phyloP scores from a whole-genome alignment of 2,329 filamentous ascomycete species.

The Aspergillus awamori region DNA sequence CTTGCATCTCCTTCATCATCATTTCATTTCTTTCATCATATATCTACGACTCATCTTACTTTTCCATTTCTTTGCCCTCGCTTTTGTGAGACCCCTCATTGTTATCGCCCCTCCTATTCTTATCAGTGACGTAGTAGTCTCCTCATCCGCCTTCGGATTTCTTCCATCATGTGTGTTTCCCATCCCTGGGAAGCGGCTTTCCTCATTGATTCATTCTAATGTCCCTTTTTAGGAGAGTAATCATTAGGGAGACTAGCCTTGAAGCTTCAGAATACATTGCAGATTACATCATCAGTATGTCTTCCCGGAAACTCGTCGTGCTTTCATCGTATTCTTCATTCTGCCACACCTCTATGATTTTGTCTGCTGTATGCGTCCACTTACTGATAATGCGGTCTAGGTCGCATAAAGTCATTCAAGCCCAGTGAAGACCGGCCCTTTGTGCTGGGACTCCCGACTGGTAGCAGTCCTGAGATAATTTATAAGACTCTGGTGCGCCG shows the following conservation, averaged over 20 bases:
- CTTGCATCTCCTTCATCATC: slow-evolving; percentile 3
- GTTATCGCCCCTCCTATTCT: neutral
- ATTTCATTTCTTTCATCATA: neutral
- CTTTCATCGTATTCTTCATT: too few species aligned
- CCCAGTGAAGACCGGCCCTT: slow-evolving; percentile 75
- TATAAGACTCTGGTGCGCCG: slow-evolving; percentile 72
- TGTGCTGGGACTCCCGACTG: slow-evolving; percentile 80
- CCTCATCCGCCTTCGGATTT: neutral
- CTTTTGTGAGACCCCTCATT: neutral
- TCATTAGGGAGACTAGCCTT: slow-evolving; percentile 73
- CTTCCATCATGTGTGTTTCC: slow-evolving; percentile 28
- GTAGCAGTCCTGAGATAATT: slow-evolving; percentile 76
- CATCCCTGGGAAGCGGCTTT: neutral
- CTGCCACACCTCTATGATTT: too few species aligned
- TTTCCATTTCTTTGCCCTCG: too few species aligned
- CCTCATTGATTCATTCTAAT: slow-evolving; percentile 14
- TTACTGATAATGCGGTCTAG: slow-evolving; percentile 42
- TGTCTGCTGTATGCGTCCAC: neutral
- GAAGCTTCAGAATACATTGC: slow-evolving; percentile 75
- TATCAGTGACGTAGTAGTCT: slow-evolving; percentile 32
- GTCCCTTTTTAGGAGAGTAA: slow-evolving; percentile 68
- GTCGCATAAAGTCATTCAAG: slow-evolving; percentile 75
- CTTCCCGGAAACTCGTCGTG: neutral
- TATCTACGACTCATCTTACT: too few species aligned
- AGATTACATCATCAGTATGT: slow-evolving; percentile 72